Conservation (phyloP, 805 yeast genomes). For the Starmerella sirachaensis region DNA sequence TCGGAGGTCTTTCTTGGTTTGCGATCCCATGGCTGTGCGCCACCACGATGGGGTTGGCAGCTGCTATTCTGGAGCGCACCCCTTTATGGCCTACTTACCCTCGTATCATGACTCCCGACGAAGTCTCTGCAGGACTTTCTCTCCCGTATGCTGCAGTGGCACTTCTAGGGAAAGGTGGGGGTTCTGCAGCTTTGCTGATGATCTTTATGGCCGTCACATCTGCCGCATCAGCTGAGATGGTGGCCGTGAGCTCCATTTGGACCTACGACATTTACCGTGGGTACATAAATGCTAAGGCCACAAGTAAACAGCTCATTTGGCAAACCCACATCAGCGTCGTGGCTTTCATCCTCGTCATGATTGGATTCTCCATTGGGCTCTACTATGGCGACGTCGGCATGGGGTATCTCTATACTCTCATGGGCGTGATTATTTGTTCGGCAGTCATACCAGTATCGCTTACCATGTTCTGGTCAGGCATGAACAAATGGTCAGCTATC, state of each 20-base stretch:
- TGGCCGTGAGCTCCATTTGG: constrained; percentile 73
- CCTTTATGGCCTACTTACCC: constrained; percentile 77
- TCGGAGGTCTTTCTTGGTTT: constrained; percentile 87
- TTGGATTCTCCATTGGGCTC: constrained; percentile 72
- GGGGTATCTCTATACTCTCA: constrained; percentile 77
- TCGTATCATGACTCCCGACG: constrained; percentile 46
- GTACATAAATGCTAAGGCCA: constrained; percentile 67
- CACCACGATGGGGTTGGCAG: constrained; percentile 79
- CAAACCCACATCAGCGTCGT: constrained; percentile 60
- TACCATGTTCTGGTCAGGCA: constrained; percentile 53
- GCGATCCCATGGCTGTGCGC: constrained; percentile 77
- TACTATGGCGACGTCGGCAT: constrained; percentile 70
- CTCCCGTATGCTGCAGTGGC: constrained; percentile 69
- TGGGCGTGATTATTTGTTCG: constrained; percentile 82
- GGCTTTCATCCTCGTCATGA: constrained; percentile 51
- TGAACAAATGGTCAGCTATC: constrained; percentile 57
- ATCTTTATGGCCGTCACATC: constrained; percentile 89
- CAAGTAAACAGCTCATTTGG: constrained; percentile 57
- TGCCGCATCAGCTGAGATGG: constrained; percentile 83
- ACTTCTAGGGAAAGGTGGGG: constrained; percentile 77
- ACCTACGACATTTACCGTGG: constrained; percentile 78
- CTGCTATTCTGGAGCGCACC: constrained; percentile 55
- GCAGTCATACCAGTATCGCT: constrained; percentile 71
- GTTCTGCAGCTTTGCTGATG: constrained; percentile 65
- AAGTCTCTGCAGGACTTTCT: constrained; percentile 64